Percentiles rank a stretch among this genome's conserved stretches.
phyloP scores from a whole-genome alignment of 163 green algal genomes.

The Coccomyxa subellipsoidea region DNA sequence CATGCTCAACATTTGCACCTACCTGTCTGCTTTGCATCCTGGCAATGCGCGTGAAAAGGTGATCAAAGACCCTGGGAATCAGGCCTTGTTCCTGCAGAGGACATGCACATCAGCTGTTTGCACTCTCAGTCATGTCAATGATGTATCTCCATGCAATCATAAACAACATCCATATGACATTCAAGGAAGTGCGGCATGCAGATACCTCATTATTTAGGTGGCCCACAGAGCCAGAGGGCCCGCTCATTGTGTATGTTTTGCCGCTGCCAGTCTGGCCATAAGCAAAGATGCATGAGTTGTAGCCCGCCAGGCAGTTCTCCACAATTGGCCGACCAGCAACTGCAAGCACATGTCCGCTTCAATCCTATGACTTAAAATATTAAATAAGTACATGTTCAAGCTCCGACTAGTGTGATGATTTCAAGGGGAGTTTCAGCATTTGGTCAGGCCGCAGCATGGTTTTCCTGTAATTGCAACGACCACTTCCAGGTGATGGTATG shows the following conservation, averaged over 20 bases:
- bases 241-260: slow-evolving; percentile 66
- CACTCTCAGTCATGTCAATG: too few relatives aligned
- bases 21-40: background rate
- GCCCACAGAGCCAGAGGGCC: slow-evolving; percentile 8
- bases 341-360: slow-evolving; percentile 31
- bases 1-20: background rate
- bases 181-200: too few relatives aligned
- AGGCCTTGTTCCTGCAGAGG: slow-evolving; percentile 45
- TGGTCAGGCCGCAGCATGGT: too few relatives aligned
- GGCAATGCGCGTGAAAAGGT: slow-evolving; percentile 55
- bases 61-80: slow-evolving; percentile 73
- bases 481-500: background rate
- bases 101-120: background rate
- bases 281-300: slow-evolving; percentile 82
- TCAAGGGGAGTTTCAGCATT: too few relatives aligned
- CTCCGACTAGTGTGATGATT: too few relatives aligned
- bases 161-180: too few relatives aligned
- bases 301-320: slow-evolving; percentile 77
- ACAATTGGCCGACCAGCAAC: slow-evolving; percentile 69
- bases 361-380: too few relatives aligned
- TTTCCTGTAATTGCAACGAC: background rate
- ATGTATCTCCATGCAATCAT: too few relatives aligned
- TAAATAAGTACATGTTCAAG: too few relatives aligned
- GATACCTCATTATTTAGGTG: background rate
- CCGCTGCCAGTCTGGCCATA: slow-evolving; percentile 60